Conservation (phyloP, 1,139 yeast genomes). For the Tardiomyces digboiensis region DNA sequence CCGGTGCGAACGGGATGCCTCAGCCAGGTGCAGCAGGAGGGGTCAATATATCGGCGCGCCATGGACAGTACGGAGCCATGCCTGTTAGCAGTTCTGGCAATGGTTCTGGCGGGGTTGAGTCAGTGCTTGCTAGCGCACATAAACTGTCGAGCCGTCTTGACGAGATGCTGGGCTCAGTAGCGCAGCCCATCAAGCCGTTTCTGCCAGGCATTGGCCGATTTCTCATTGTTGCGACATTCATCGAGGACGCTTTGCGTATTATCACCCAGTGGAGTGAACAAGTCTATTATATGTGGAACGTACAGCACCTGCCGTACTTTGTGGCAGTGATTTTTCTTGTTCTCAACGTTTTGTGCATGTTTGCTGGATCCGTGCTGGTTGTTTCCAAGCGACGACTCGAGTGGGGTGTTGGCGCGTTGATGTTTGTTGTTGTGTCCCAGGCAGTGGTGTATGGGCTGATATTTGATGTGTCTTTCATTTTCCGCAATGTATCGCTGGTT, state of each 20-base stretch:
- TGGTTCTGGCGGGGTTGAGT: not conserved
- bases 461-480: slow-evolving; percentile 70
- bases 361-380: slow-evolving; percentile 60
- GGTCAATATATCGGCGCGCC: slow-evolving; percentile 3
- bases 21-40: not conserved
- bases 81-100: too few relatives aligned
- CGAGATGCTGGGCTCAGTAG: slow-evolving; percentile 24
- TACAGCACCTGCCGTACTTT: slow-evolving; percentile 73
- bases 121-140: not conserved
- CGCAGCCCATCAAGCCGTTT: slow-evolving; percentile 32
- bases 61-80: slow-evolving; percentile 6
- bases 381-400: slow-evolving; percentile 63
- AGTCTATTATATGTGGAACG: slow-evolving; percentile 71
- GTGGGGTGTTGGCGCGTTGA: slow-evolving; percentile 61
- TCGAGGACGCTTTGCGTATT: slow-evolving; percentile 84
- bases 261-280: slow-evolving; percentile 89
- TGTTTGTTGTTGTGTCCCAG: slow-evolving; percentile 70
- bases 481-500: slow-evolving; percentile 81
- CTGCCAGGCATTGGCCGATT: slow-evolving; percentile 80
- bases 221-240: slow-evolving; percentile 88
- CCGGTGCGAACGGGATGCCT: too few relatives aligned
- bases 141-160: slow-evolving; percentile 12
- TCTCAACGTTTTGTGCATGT: slow-evolving; percentile 61
- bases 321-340: slow-evolving; percentile 63
- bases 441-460: slow-evolving; percentile 87